phyloP scores from a whole-genome alignment of 306 rosid genomes.

The Sindora glabra region DNA sequence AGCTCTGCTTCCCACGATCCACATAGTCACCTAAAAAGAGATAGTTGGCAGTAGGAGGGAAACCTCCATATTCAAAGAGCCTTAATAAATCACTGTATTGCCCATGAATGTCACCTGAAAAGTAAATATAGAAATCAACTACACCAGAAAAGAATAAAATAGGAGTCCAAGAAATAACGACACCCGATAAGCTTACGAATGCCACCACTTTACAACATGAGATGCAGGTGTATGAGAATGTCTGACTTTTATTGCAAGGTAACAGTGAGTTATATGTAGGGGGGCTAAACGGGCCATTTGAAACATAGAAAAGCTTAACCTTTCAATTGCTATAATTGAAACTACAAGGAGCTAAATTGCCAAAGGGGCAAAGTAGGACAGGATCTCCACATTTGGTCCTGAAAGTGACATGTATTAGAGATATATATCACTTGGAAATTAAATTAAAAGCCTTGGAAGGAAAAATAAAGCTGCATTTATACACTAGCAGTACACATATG shows the following conservation, averaged over 20 bases:
- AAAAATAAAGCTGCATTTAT: neutral
- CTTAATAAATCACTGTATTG: constrained; percentile 83
- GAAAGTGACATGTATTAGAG: neutral
- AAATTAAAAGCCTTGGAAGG: neutral
- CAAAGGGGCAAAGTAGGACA: neutral
- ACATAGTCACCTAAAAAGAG: constrained; percentile 88
- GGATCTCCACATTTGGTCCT: neutral
- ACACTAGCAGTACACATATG: neutral
- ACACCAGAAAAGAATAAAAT: constrained; percentile 1
- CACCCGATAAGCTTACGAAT: too few species aligned
- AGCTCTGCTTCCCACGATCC: constrained; percentile 91
- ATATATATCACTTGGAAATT: neutral
- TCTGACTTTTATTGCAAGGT: too few species aligned
- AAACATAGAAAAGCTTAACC: too few species aligned
- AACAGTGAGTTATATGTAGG: too few species aligned
- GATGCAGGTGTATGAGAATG: neutral
- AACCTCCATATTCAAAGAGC: constrained; percentile 90
- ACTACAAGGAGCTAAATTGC: neutral
- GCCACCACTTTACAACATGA: constrained; percentile 2
- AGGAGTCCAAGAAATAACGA: too few species aligned
- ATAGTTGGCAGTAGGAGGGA: constrained; percentile 78
- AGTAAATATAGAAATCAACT: neutral
- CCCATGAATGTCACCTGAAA: constrained; percentile 87
- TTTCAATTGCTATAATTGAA: too few species aligned
- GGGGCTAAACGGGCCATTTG: neutral